Evolutionary conservation across 2,329 filamentous ascomycete species (phyloP).

Genomic region (Pseudocercospora fuligena): DNA sequence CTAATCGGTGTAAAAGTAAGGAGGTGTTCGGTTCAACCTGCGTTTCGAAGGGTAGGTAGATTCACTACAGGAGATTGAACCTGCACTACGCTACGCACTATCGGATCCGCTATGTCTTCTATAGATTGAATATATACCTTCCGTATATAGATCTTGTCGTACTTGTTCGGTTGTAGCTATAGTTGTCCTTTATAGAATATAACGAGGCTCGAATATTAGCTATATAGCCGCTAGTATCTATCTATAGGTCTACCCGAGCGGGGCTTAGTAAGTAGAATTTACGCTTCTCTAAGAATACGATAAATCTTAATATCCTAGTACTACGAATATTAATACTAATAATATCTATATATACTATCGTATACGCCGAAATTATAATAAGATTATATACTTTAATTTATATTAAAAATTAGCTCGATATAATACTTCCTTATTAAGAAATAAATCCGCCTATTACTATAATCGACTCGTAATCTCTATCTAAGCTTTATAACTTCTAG

Average conservation of each 20-base stretch:
- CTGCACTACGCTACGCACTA: no score
- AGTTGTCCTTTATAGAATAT: not conserved
- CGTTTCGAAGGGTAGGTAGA: no score
- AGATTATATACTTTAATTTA: not conserved
- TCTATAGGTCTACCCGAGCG: not conserved
- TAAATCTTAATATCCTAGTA: not conserved
- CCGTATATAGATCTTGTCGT: not conserved
- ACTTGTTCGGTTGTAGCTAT: not conserved
- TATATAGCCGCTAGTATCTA: no score
- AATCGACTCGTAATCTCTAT: no score
- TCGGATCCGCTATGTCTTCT: no score
- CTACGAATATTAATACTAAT: not conserved
- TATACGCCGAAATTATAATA: not conserved
- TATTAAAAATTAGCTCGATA: not conserved
- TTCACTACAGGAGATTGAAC: no score
- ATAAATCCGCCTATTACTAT: not conserved
- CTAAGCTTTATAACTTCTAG: not conserved
- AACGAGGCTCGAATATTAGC: not conserved
- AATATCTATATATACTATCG: not conserved
- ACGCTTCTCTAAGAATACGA: no score
- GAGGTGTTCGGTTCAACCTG: no score
- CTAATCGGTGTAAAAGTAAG: no score
- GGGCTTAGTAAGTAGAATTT: not conserved
- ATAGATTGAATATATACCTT: not conserved
- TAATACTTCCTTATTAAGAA: not conserved